Evolutionary conservation across 441 rosid genomes (phyloP).

Genomic region (Rhodomyrtus psidioides): DNA sequence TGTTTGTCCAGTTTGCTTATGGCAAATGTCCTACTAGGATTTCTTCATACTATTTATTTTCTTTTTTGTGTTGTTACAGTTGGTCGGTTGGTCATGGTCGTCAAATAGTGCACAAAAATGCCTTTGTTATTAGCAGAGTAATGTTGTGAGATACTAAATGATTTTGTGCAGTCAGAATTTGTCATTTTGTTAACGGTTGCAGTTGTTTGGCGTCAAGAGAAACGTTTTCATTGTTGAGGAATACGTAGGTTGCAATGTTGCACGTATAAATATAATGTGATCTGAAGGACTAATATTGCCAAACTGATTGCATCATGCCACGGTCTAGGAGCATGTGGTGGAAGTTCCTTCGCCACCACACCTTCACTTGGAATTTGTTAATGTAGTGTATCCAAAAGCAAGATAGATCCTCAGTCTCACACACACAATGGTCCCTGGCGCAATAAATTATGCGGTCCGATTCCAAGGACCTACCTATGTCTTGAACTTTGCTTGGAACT

Average conservation of each 20-base stretch:
- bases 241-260: background rate
- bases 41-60: constrained; percentile 6
- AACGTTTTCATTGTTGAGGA: background rate
- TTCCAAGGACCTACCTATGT: background rate
- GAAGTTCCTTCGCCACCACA: background rate
- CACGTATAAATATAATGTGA: background rate
- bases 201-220: background rate
- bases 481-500: background rate
- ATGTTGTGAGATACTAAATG: background rate
- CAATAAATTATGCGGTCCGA: background rate
- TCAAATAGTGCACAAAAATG: background rate
- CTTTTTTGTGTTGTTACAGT: background rate
- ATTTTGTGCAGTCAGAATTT: background rate
- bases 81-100: background rate
- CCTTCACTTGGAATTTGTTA: background rate
- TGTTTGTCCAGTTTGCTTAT: constrained; percentile 13
- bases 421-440: background rate
- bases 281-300: background rate
- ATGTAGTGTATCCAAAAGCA: background rate
- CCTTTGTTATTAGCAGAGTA: background rate
- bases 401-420: background rate
- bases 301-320: background rate
- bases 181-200: background rate
- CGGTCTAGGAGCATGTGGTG: background rate
- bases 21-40: constrained; percentile 3